Conservation (phyloP, 306 rosid genomes). For the Cucurbita pepo region DNA sequence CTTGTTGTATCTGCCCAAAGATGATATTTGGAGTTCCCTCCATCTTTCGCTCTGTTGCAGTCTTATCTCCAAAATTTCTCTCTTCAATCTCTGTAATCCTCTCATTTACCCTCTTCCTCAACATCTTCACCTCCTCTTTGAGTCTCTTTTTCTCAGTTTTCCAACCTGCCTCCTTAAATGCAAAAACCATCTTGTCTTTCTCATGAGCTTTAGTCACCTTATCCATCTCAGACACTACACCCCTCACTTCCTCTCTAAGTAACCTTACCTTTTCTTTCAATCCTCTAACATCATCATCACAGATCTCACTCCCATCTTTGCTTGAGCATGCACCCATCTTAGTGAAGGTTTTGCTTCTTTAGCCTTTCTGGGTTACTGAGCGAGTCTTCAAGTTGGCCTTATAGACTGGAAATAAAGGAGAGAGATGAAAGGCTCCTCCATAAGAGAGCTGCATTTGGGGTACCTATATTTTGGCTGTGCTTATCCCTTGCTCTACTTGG, state of each 20-base stretch:
- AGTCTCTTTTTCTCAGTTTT: conserved; percentile 64
- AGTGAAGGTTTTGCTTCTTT: neutral
- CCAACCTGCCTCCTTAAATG: conserved; percentile 80
- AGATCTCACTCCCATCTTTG: neutral
- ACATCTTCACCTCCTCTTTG: conserved; percentile 50
- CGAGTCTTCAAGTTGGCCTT: neutral
- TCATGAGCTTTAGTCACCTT: conserved; percentile 39
- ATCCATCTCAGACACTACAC: conserved; percentile 46
- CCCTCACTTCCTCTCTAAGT: conserved; percentile 44
- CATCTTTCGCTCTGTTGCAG: conserved; percentile 32
- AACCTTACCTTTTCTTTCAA: conserved; percentile 45
- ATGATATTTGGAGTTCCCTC: conserved; percentile 25
- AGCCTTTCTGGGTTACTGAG: neutral
- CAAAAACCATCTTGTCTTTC: conserved; percentile 54
- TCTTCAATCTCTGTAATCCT: conserved; percentile 36
- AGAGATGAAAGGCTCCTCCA: neutral
- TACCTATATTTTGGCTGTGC: neutral
- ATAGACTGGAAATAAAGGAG: neutral
- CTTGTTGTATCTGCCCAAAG: conserved; percentile 56
- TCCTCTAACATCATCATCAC: conserved; percentile 9
- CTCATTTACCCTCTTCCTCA: conserved; percentile 39
- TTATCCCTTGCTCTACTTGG: neutral
- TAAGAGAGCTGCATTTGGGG: conserved; percentile 1
- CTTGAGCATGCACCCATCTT: conserved; percentile 6
- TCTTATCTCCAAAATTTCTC: conserved; percentile 15